These are phyloP conservation scores for Lycium ferocissimum DNA, from an alignment of 257 asterid species.

Conservation along the genomic window DNA sequence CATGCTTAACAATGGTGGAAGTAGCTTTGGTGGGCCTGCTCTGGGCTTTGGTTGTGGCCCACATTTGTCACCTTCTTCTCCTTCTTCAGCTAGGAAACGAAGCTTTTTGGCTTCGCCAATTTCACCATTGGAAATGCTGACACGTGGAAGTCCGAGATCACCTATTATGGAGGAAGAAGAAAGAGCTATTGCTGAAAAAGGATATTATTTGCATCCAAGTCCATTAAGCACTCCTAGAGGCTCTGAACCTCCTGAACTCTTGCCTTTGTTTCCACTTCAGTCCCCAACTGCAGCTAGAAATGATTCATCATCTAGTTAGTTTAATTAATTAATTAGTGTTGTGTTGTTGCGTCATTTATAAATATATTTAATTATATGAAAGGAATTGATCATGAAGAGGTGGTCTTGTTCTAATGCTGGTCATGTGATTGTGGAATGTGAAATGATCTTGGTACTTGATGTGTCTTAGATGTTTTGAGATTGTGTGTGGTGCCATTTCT, in stretches of 20 bases:
- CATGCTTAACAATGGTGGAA: slow-evolving; percentile 48
- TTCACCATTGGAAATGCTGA: slow-evolving; percentile 65
- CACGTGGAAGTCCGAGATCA: slow-evolving; percentile 62
- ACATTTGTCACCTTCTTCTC: slow-evolving; percentile 34
- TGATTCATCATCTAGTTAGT: neutral
- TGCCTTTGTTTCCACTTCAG: slow-evolving; percentile 80
- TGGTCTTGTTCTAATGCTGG: neutral
- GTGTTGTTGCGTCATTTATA: neutral
- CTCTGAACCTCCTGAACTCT: slow-evolving; percentile 78
- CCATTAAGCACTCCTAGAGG: slow-evolving; percentile 70
- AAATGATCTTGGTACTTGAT: neutral
- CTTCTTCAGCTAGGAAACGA: slow-evolving; percentile 36
- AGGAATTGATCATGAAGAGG: neutral
- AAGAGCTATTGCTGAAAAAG: slow-evolving; percentile 67
- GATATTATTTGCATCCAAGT: slow-evolving; percentile 78
- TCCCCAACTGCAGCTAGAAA: slow-evolving; percentile 43
- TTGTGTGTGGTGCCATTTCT: neutral
- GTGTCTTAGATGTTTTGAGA: neutral
- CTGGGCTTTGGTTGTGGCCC: neutral
- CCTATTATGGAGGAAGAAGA: slow-evolving; percentile 67
- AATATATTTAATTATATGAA: neutral
- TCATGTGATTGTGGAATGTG: neutral
- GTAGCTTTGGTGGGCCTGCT: neutral
- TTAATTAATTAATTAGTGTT: neutral
- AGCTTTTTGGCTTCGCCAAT: slow-evolving; percentile 67